Evolutionary conservation across 768 basidiomycete species (phyloP), one percentile per base, ranked within the genome.

Genomic region (Lactarius tabidus): DNA sequence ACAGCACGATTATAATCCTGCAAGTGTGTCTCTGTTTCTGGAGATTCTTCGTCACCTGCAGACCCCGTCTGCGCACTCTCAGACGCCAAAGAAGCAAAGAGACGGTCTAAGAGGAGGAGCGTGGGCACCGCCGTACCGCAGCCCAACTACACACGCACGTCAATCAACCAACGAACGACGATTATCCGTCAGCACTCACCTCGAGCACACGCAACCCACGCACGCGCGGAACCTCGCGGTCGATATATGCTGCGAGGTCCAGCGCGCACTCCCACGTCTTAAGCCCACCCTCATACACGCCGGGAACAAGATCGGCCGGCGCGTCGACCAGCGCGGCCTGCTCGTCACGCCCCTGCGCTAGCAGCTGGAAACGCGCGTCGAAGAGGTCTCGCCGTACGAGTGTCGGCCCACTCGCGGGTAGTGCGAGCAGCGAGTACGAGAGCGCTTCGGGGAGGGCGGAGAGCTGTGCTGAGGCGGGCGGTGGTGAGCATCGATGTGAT

Each of bases 261-360:
- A 95, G 76, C 56, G 91, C 90, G 69, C 93, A 96, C 74, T 99
- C 96, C 96, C 96, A 99, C 2, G 95, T 98, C 76, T 98, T 98
- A 59, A 98, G 74, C 6, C 96, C 96, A 26, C 96, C 96, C 77
- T 99, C 96, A 70, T 99, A 98, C 0, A 94, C 81, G 1, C 94
- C 88, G 2, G 94, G 90, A 4, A 98, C 85, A 17, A 99, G 84
- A 75, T 98, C 96, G 0, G 93, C 93, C 0, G 90, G 90, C 1
- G 88, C 85, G 68, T 93, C 89, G 20, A 96, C 78, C 63, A 89
- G 92, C 15, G 81, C 79, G 0, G 89, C 77, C 66, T 57, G 61
- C 38, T 57, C 54, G 62, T 63, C 67, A 28, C 38, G 33, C 29
- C 74, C 76, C 63, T 86, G 83, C 3, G 89, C 82, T 51, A 94